These are phyloP conservation scores for Xerocomus brunneocitrinus DNA, from an alignment of 768 basidiomycete genomes.

Conservation along the genomic window DNA sequence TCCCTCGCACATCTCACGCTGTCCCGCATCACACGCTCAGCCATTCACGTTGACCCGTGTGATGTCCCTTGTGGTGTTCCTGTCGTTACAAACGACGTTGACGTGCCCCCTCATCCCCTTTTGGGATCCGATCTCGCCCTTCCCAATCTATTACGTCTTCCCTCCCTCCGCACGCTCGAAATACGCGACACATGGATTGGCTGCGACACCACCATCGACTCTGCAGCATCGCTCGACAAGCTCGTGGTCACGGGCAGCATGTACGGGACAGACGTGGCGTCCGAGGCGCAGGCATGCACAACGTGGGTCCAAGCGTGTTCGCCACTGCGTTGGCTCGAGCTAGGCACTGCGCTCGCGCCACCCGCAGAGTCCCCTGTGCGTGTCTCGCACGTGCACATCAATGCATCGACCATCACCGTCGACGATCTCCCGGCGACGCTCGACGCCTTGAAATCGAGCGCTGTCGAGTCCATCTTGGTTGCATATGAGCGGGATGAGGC, in stretches of 20 bases:
- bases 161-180: conserved; percentile 55
- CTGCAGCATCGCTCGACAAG: conserved; percentile 11
- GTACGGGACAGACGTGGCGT: conserved; percentile 14
- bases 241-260: conserved; percentile 30
- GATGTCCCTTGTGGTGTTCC: conserved; percentile 43
- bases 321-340: conserved; percentile 14
- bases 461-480: conserved; percentile 21
- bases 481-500: conserved; percentile 12
- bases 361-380: conserved; percentile 1
- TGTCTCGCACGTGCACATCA: conserved; percentile 21
- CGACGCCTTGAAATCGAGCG: conserved; percentile 13
- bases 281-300: conserved; percentile 21
- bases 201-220: conserved; percentile 23
- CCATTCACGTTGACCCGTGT: conserved; percentile 55
- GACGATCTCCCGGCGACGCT: conserved; percentile 23
- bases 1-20: conserved; percentile 53
- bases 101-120: conserved; percentile 52
- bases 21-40: conserved; percentile 62
- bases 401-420: conserved; percentile 24
- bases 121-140: conserved; percentile 57
- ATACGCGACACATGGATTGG: conserved; percentile 72
- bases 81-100: conserved; percentile 54
- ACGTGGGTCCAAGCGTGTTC: conserved; percentile 27
- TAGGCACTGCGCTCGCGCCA: conserved; percentile 23
- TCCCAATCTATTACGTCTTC: conserved; percentile 61